Evolutionary conservation across 2,329 filamentous ascomycete species (phyloP).

Genomic region (Allantophomopsis lycopodina): DNA sequence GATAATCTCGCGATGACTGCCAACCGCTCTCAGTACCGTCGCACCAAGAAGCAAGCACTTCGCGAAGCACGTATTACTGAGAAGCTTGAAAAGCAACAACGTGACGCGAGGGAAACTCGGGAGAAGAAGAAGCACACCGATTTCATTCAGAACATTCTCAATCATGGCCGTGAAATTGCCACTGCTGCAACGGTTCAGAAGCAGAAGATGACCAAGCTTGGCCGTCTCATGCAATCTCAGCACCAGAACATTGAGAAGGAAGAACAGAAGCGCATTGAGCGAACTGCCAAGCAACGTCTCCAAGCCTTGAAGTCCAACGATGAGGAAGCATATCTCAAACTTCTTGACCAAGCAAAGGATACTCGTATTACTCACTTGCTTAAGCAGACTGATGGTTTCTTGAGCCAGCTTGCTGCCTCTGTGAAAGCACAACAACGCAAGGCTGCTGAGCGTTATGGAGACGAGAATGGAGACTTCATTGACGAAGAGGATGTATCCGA

Average conservation of each 20-base stretch:
- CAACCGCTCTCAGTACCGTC: conserved; percentile 78
- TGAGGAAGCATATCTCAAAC: conserved; percentile 95
- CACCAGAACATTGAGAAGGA: conserved; percentile 98
- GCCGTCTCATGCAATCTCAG: conserved; percentile 75
- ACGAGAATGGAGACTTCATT: conserved; percentile 32
- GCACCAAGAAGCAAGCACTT: conserved; percentile 94
- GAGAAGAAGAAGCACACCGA: conserved; percentile 97
- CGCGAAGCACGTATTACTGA: conserved; percentile 94
- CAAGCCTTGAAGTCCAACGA: conserved; percentile 98
- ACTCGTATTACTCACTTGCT: conserved; percentile 97
- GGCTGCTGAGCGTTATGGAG: conserved; percentile 65
- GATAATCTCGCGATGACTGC: conserved; percentile 96
- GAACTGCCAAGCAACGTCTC: conserved; percentile 97
- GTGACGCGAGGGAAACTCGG: conserved; percentile 85
- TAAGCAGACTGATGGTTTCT: conserved; percentile 93
- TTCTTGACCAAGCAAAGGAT: conserved; percentile 97
- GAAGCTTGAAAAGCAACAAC: conserved; percentile 97
- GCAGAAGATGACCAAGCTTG: conserved; percentile 71
- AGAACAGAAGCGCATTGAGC: conserved; percentile 95
- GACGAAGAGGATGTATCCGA: conserved; percentile 51
- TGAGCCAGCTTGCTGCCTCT: conserved; percentile 87
- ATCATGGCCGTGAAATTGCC: conserved; percentile 67
- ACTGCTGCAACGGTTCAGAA: conserved; percentile 53
- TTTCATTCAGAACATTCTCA: conserved; percentile 76
- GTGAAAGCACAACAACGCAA: conserved; percentile 89